Conservation (phyloP, 176 grass and related monocot genomes). For the Triticum aestivum region DNA sequence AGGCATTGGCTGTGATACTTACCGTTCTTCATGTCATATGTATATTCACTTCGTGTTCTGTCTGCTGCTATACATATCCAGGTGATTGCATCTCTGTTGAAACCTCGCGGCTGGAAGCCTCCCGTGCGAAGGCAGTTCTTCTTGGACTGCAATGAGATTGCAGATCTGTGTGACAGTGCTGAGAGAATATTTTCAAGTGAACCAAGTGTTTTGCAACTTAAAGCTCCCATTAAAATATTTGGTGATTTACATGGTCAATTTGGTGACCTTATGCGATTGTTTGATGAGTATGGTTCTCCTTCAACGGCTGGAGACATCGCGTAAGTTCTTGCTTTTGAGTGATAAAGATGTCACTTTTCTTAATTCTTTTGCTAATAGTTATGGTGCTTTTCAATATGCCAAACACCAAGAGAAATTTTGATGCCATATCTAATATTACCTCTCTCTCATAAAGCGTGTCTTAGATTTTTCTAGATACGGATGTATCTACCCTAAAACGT, state of each 20-base stretch:
- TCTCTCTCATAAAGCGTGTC: too few relatives aligned
- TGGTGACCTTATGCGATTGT: slow-evolving; percentile 95
- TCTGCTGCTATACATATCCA: slow-evolving; percentile 40
- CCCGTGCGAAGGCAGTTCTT: slow-evolving; percentile 91
- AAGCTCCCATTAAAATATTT: slow-evolving; percentile 97
- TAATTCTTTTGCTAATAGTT: slow-evolving; percentile 1
- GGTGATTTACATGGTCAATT: slow-evolving; percentile 98
- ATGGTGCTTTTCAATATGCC: not conserved
- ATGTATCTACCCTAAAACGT: too few relatives aligned
- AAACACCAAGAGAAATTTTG: slow-evolving; percentile 6
- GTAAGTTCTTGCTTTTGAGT: slow-evolving; percentile 51
- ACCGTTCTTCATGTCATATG: not conserved
- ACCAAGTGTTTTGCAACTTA: slow-evolving; percentile 89
- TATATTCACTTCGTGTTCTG: slow-evolving; percentile 16
- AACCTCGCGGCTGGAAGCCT: slow-evolving; percentile 98
- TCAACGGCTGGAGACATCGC: slow-evolving; percentile 98
- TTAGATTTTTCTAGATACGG: too few relatives aligned
- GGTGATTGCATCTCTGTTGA: slow-evolving; percentile 88
- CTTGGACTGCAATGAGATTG: slow-evolving; percentile 97
- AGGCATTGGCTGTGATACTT: slow-evolving; percentile 11
- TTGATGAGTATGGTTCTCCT: slow-evolving; percentile 97
- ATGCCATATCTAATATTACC: slow-evolving; percentile 7
- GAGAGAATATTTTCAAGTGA: slow-evolving; percentile 97
- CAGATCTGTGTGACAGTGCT: slow-evolving; percentile 91
- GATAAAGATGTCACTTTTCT: not conserved